Percentiles rank a stretch among this genome's conserved stretches.
These are phyloP conservation scores for Lentinula guzmanii DNA, from an alignment of 768 basidiomycete species.

Conservation along the genomic window DNA sequence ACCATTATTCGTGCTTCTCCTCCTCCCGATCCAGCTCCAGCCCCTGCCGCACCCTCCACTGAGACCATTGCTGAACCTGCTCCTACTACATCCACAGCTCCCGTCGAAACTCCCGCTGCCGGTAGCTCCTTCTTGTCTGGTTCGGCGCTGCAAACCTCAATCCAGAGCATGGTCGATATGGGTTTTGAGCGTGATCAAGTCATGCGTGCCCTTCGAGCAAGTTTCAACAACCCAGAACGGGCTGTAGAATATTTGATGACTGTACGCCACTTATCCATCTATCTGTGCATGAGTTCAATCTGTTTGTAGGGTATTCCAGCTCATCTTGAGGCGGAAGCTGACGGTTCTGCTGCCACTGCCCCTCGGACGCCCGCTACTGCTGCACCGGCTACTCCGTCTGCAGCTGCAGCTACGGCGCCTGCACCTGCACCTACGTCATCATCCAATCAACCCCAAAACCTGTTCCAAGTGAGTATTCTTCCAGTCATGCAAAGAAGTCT, in stretches of 20 bases:
- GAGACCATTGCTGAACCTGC: slow-evolving; percentile 22
- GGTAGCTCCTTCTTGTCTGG: slow-evolving; percentile 70
- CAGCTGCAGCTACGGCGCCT: slow-evolving; percentile 25
- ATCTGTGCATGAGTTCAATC: neutral
- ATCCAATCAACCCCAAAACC: slow-evolving; percentile 62
- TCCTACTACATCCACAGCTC: slow-evolving; percentile 22
- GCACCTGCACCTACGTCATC: slow-evolving; percentile 25
- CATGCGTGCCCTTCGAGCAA: slow-evolving; percentile 79
- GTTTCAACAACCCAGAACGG: slow-evolving; percentile 95
- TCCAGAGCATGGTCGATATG: slow-evolving; percentile 88
- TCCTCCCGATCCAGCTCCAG: slow-evolving; percentile 23
- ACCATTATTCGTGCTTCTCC: slow-evolving; percentile 28
- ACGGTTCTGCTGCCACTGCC: slow-evolving; percentile 26
- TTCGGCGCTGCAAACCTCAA: slow-evolving; percentile 64
- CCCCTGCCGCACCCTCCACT: no score
- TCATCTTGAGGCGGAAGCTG: slow-evolving; percentile 51
- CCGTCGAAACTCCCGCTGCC: slow-evolving; percentile 35
- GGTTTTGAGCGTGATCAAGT: slow-evolving; percentile 88
- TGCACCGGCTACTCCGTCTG: slow-evolving; percentile 25
- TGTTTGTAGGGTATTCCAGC: slow-evolving; percentile 69
- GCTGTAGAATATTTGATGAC: slow-evolving; percentile 98
- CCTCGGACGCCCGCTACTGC: slow-evolving; percentile 29
- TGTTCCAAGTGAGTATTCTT: slow-evolving; percentile 63
- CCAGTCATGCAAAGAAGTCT: neutral
- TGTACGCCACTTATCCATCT: slow-evolving; percentile 40